These are phyloP conservation scores for Agapanthus africanus DNA, from an alignment of 106 monocot species.

Conservation along the genomic window DNA sequence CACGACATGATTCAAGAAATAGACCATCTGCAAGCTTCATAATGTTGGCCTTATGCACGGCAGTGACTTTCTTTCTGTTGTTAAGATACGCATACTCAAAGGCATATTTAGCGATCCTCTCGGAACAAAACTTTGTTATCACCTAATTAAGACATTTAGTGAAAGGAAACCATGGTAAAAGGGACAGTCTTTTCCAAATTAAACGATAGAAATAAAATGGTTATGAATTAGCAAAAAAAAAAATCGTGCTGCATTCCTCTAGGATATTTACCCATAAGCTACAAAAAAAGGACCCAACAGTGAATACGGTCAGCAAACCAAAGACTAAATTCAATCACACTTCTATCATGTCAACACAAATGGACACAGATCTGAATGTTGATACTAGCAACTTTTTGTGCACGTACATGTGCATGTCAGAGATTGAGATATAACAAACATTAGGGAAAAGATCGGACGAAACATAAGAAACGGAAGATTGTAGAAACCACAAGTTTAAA, in stretches of 20 bases:
- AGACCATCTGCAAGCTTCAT: conserved; percentile 25
- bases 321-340: too few relatives aligned
- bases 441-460: background rate
- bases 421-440: too few relatives aligned
- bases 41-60: conserved; percentile 55
- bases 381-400: too few relatives aligned
- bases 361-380: too few relatives aligned
- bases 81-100: conserved; percentile 12
- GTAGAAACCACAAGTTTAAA: background rate
- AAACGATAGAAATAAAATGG: background rate
- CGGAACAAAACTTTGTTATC: conserved; percentile 5
- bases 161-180: background rate
- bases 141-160: conserved; percentile 3
- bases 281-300: background rate
- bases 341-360: background rate
- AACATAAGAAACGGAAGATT: background rate
- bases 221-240: background rate
- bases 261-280: background rate
- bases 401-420: too few relatives aligned
- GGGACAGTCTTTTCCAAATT: background rate
- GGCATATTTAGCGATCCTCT: conserved; percentile 9
- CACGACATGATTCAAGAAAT: too few relatives aligned
- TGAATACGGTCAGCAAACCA: too few relatives aligned
- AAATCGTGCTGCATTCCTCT: background rate
- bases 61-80: conserved; percentile 29